phyloP scores from a whole-genome alignment of 805 yeast genomes.

The Komagataella mondaviorum region DNA sequence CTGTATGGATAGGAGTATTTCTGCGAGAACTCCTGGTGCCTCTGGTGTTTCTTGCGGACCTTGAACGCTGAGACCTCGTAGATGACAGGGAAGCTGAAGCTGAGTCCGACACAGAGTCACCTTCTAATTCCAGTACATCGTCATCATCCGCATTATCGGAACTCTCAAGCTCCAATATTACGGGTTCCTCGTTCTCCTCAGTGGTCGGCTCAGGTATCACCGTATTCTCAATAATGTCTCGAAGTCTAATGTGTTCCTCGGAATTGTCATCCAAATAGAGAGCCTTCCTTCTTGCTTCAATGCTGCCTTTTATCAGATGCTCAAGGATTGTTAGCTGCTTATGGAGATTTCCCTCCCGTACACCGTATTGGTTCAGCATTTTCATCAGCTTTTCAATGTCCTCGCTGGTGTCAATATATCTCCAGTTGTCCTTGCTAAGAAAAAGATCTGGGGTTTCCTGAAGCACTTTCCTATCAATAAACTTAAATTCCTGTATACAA shows the following conservation, averaged over 20 bases:
- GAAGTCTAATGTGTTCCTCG: conserved; percentile 26
- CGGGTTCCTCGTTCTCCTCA: conserved; percentile 8
- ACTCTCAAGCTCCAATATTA: neutral
- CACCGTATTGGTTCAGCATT: conserved; percentile 73
- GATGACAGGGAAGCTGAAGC: neutral
- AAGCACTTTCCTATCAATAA: conserved; percentile 43
- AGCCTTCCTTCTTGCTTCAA: conserved; percentile 44
- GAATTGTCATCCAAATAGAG: conserved; percentile 28
- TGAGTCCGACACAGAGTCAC: neutral
- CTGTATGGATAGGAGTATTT: neutral
- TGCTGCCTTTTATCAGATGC: conserved; percentile 39
- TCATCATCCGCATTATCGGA: conserved; percentile 6
- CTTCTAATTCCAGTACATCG: conserved; percentile 1
- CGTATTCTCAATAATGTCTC: conserved; percentile 24
- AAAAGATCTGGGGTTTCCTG: conserved; percentile 56
- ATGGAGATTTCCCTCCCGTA: conserved; percentile 50
- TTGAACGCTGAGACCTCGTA: conserved; percentile 21
- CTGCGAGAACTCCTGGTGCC: neutral
- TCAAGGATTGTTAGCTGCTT: conserved; percentile 45
- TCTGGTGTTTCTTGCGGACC: neutral
- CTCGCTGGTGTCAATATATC: conserved; percentile 47
- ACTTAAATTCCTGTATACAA: conserved; percentile 13
- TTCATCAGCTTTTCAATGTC: conserved; percentile 39
- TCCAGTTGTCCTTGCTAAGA: conserved; percentile 47
- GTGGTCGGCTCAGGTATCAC: conserved; percentile 16